Base-by-base conservation (phyloP, 768 basidiomycete genomes). In the Russula sp. region DNA sequence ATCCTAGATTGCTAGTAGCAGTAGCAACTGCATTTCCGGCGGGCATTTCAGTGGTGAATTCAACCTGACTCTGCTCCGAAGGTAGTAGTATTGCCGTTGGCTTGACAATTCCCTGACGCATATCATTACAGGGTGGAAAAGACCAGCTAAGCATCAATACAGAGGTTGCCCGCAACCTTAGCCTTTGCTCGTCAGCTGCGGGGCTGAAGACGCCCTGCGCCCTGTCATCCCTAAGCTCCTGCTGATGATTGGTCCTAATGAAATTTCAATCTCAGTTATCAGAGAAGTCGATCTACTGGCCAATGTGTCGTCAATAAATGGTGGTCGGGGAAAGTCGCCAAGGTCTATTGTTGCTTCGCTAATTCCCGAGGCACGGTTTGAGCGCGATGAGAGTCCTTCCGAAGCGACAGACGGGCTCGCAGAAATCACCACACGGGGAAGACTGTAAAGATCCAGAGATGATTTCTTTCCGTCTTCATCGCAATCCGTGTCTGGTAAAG, bases 401-500 rank as follows among this genome's bases (percentile, higher is more conserved):
- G 58, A 63, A 16, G 32, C 39, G 20, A 61, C 47, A 10, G 60
- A 61, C 10, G 47, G 39, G 35, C 57, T 63, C 34, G 51, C 58
- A 48, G 62, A 59, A 20, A 63, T 55, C 35, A 59, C 57, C 18
- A 63, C 52, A n/a, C 62, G 62, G 13, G 62, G 62, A 47, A 63
- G 57, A 36, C 8, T 22, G 41, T 56, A 61, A 43, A 61, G 7
- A 22, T 35, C 46, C n/a, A 35, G 38, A 32, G 60, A 22, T 7
- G 39, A 32, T 25, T 59, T 63, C 25, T 48, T 47, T 1, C 25
- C 25, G 25, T 63, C 62, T 36, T 57, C 46, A 25, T 49, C 46
- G 9, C 14, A 47, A 14, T 42, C 58, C 1, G 18, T n/a, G 14
- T 53, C 58, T 20, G 57, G 35, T 4, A 48, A 39, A 53, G 46